Percentiles rank a stretch among this genome's conserved stretches.
phyloP scores from a whole-genome alignment of 1,139 yeast genomes.

The Candida gigantensis region DNA sequence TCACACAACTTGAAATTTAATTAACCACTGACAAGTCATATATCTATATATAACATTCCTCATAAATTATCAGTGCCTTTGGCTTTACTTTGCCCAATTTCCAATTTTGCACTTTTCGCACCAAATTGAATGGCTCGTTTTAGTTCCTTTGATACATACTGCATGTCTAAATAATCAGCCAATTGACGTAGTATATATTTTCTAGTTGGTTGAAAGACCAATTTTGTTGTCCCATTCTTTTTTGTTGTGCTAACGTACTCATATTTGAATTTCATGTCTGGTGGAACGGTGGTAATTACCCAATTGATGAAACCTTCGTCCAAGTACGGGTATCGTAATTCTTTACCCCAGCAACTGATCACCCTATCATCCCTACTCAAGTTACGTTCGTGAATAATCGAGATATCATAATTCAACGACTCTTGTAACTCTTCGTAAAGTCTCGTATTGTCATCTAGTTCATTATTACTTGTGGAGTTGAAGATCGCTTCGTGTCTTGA shows the following conservation, averaged over 20 bases:
- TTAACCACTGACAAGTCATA: too few species aligned
- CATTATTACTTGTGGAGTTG: too few species aligned
- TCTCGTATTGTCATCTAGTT: conserved; percentile 20
- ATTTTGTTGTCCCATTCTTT: conserved; percentile 21
- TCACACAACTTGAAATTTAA: too few species aligned
- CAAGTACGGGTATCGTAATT: conserved; percentile 83
- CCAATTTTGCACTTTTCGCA: conserved; percentile 91
- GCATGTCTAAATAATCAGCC: conserved; percentile 55
- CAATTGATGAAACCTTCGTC: conserved; percentile 61
- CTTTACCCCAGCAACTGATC: conserved; percentile 84
- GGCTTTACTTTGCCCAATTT: conserved; percentile 62
- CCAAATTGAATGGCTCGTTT: conserved; percentile 98
- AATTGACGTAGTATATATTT: conserved; percentile 65
- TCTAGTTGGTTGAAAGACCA: conserved; percentile 38
- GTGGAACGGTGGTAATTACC: conserved; percentile 50
- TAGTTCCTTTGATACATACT: conserved; percentile 67
- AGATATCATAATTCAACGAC: conserved; percentile 71
- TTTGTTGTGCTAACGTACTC: conserved; percentile 34
- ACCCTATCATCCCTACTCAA: conserved; percentile 91
- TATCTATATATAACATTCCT: neutral
- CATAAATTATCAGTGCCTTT: conserved; percentile 58
- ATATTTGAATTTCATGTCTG: conserved; percentile 48
- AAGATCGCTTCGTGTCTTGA: conserved; percentile 67
- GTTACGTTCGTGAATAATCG: conserved; percentile 73
- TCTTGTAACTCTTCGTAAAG: conserved; percentile 27